Evolutionary conservation across 805 yeast genomes (phyloP), one percentile per base, ranked within the genome.

Genomic region (Ogataea nonfermentans): DNA sequence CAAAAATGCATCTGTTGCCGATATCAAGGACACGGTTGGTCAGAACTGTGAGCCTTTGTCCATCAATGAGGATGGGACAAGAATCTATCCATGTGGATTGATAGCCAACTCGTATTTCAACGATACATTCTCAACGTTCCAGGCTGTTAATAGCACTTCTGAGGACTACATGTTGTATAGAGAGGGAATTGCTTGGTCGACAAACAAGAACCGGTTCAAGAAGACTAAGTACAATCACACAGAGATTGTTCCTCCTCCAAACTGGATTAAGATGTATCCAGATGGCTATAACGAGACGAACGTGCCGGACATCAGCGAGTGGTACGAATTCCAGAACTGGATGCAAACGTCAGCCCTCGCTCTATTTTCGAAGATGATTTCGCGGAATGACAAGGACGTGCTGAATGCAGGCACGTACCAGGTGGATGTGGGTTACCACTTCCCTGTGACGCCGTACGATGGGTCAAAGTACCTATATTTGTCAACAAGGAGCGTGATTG

Each of bases 281-380:
- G 55, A 84, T 43, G 95, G 95, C 1, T 85, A 85, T 57, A 83
- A 79, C 5, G 75, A 73, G 17, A 71, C 73, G 0, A 84, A 84
- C 55, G 35, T 85, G 34, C 93, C 93, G 4, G 85, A 84, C 56
- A 57, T 85, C 24, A 67, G 79, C 2, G 61, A 67, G 7, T 79
- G 87, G 87, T 76, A 73, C 43, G 81, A 79, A 44, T 73, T 85
- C 45, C 91, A 84, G 53, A 85, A 84, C 51, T 85, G 95, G 95
- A 84, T 85, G 91, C 73, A 87, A 46, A 80, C 91, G 2, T 80
- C 90, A 6, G 93, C 87, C 0, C 68, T 85, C 44, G 74, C 90
- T 12, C 66, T 70, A 14, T 82, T 82, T 58, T 74, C 80, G 48
- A 84, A 84, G 59, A 61, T 85, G 59, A 77, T 78, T 9, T 68